Evolutionary conservation across 1,284 basidiomycete species (phyloP), one percentile per base, ranked within the genome.

Genomic region (Phenoliferia sp.): DNA sequence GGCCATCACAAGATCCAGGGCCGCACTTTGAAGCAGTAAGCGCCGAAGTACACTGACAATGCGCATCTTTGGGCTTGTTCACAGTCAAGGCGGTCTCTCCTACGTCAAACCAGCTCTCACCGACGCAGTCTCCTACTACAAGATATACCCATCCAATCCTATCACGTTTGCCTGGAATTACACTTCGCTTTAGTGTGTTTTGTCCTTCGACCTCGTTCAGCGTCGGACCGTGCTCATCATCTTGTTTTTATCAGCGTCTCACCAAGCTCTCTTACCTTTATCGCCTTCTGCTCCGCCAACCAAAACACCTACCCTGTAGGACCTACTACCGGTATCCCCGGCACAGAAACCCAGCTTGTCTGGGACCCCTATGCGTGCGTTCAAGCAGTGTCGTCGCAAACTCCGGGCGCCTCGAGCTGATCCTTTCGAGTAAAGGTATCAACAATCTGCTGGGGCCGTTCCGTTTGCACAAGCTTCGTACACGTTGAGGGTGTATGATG

Each of bases 111-210:
- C 93, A 0, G 87, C 90, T 0, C 84, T 86, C 71, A 88, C 88
- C 15, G 86, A 67, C 26, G 78, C 86, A 29, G 86, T 87, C 3
- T 91, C 90, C 7, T 97, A 85, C 81, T 95, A 88, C 84, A 95
- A 96, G 83, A 90, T 97, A 74, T 90, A 70, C 1, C 16, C 34
- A 0, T 82, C 83, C 58, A 84, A 90, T 75, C 82, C 82, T 66
- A 84, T 95, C 76, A 95, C 92, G 28, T 92, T 95, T 79, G 91
- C 84, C n/a, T 96, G 93, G 93, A 94, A 92, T 78, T 85, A 90
- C 73, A 91, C 89, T 28, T 83, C 83, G 69, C 81, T 94, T 31
- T 81, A 87, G 69, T 68, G 16, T 29, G 66, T 48, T 17, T 33
- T 17, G 2, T 22, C 31, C 17, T 35, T 61, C 22, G 3, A 65